These are phyloP conservation scores for Dryadomyces quercivorus DNA, from an alignment of 2,329 filamentous ascomycete species.

Conservation along the genomic window DNA sequence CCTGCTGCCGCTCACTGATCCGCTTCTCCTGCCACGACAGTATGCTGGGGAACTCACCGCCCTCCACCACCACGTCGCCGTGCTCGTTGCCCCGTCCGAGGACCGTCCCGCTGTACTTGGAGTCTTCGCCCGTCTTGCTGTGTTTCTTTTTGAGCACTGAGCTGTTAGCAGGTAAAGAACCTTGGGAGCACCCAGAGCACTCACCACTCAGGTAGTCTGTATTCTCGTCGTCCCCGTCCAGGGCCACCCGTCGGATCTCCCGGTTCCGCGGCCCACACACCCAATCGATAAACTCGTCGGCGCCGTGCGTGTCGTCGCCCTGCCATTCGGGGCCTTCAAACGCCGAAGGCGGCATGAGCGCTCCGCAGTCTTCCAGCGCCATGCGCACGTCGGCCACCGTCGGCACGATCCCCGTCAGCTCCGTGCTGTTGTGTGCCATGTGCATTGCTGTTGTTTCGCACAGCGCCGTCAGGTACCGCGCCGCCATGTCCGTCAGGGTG, in stretches of 20 bases:
- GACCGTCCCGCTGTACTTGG: slow-evolving; percentile 73
- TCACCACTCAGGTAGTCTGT: slow-evolving; percentile 59
- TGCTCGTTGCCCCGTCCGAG: slow-evolving; percentile 61
- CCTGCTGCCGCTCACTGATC: slow-evolving; percentile 16
- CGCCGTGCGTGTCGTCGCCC: slow-evolving; percentile 61
- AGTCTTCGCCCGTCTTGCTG: slow-evolving; percentile 77
- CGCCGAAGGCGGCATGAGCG: slow-evolving; percentile 56
- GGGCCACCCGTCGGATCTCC: slow-evolving; percentile 72
- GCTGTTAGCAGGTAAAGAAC: not conserved
- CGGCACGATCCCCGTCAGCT: slow-evolving; percentile 50
- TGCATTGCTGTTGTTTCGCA: slow-evolving; percentile 61
- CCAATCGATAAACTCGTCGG: slow-evolving; percentile 72
- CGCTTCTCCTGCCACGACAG: slow-evolving; percentile 46
- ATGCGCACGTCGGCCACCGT: slow-evolving; percentile 70
- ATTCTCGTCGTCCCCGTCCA: slow-evolving; percentile 51
- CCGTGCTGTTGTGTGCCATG: slow-evolving; percentile 54
- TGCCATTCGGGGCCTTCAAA: slow-evolving; percentile 55
- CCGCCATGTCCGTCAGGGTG: slow-evolving; percentile 74
- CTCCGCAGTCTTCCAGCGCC: slow-evolving; percentile 71
- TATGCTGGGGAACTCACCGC: slow-evolving; percentile 56
- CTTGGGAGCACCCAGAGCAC: slow-evolving; percentile 13
- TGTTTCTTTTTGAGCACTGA: slow-evolving; percentile 81
- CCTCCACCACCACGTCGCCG: slow-evolving; percentile 64
- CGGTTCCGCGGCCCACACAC: slow-evolving; percentile 59
- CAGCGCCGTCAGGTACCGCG: slow-evolving; percentile 65